Evolutionary conservation across 2,329 filamentous ascomycete species (phyloP), one percentile per base, ranked within the genome.

Genomic region (Sporothrix curviconia): DNA sequence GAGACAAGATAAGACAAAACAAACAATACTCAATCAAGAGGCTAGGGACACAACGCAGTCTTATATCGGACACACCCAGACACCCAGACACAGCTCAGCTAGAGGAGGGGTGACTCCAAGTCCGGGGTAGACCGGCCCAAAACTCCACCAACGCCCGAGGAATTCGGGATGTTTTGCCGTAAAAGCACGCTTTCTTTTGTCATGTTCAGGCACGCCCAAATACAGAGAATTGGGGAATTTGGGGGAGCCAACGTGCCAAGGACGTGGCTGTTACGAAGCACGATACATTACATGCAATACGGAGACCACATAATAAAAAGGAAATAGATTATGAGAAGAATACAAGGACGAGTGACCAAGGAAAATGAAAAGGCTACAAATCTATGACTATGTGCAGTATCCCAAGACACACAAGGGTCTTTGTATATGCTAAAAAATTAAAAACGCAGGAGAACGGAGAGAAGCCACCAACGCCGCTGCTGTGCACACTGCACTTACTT

Each of bases 331-430:
- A 49, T 36, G 17, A 34, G 17, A 36, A 7, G 46, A 15, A 8
- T n/a, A n/a, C n/a, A n/a, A n/a, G n/a, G n/a, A n/a, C n/a, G n/a
- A n/a, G n/a, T n/a, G n/a, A n/a, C n/a, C n/a, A n/a, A n/a, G n/a
- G 11, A 54, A 22, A 22, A 52, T 28, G 15, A 34, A 36, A 55
- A 37, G n/a, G 19, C 51, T 54, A 43, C 19, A 43, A 55, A 55
- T 55, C 52, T 46, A 55, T 46, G 17, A 55, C 19, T 46, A 55
- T 55, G 52, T 55, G 46, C 52, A 55, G 30, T 34, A 14, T 30
- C 32, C 39, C 30, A 36, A 46, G 28, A 39, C 42, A 19, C 22
- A 25, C 7, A n/a, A 5, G 11, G 3, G 7, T 30, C 19, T 14
- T 19, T 47, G 28, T 19, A 32, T 12, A 24, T 49, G 24, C 19